These are phyloP conservation scores for Plantago elongata DNA, from an alignment of 257 asterid genomes.

Conservation along the genomic window DNA sequence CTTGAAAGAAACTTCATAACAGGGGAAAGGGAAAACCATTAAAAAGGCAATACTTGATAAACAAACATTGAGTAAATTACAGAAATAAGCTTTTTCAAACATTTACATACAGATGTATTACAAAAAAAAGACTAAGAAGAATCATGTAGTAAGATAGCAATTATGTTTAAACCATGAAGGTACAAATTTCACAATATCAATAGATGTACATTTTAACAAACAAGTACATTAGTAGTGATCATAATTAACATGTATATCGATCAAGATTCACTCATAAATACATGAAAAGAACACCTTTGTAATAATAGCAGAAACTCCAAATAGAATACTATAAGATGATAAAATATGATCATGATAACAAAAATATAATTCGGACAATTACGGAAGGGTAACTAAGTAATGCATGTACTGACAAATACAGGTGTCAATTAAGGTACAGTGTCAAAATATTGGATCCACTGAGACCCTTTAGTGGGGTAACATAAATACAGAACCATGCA, in stretches of 20 bases:
- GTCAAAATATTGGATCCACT: background rate
- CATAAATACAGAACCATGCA: slow-evolving; percentile 1
- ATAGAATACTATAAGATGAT: too few species aligned
- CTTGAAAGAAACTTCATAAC: slow-evolving; percentile 47
- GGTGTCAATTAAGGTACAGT: slow-evolving; percentile 8
- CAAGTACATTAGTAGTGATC: background rate
- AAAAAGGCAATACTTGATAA: background rate
- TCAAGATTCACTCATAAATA: too few species aligned
- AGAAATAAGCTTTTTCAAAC: background rate
- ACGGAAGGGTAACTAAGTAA: slow-evolving; percentile 6
- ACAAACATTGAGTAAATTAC: background rate
- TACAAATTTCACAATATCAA: slow-evolving; percentile 6
- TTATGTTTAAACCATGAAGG: background rate
- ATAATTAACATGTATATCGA: too few species aligned
- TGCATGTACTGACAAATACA: slow-evolving; percentile 6
- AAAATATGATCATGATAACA: background rate
- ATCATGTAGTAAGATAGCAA: background rate
- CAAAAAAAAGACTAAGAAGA: background rate
- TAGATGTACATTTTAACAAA: too few species aligned
- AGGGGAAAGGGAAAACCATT: slow-evolving; percentile 16
- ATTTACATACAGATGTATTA: background rate
- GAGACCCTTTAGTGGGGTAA: background rate
- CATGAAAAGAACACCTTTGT: too few species aligned
- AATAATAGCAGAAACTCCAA: too few species aligned
- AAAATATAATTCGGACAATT: background rate